Conservation (phyloP, 495 filamentous ascomycete genomes). For the Neurospora sp. region DNA sequence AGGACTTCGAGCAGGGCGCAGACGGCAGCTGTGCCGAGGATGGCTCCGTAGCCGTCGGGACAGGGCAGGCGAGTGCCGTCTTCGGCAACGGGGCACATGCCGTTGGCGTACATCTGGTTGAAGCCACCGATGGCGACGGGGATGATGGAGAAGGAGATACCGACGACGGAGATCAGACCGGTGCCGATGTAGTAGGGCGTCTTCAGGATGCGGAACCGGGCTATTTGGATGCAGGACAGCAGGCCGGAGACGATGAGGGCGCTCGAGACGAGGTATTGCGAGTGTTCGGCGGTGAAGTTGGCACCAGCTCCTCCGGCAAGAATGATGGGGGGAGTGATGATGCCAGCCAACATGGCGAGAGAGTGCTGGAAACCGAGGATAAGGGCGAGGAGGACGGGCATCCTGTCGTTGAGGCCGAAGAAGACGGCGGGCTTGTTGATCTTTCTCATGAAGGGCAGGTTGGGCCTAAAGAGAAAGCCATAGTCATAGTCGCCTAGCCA, state of each 20-base stretch:
- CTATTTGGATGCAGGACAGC: conserved; percentile 72
- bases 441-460: conserved; percentile 73
- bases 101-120: conserved; percentile 75
- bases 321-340: conserved; percentile 73
- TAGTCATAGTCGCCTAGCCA: conserved; percentile 84
- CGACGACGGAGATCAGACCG: conserved; percentile 82
- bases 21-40: conserved; percentile 61
- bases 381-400: conserved; percentile 70
- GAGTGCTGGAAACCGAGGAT: conserved; percentile 40
- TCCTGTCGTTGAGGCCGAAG: conserved; percentile 75
- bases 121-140: conserved; percentile 72
- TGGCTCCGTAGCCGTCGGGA: conserved; percentile 74
- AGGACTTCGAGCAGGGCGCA: conserved; percentile 67
- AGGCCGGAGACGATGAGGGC: conserved; percentile 80
- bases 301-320: conserved; percentile 54
- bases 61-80: conserved; percentile 64
- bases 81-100: conserved; percentile 55
- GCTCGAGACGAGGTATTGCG: conserved; percentile 81
- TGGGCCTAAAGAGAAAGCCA: conserved; percentile 57
- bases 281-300: conserved; percentile 47
- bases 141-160: conserved; percentile 79
- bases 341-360: conserved; percentile 43
- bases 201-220: conserved; percentile 65
- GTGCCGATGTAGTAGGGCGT: conserved; percentile 82
- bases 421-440: conserved; percentile 57